A percentile compares a stretch with the other conserved stretches of the same genome.
These are phyloP conservation scores for Daldinia decipiens DNA, from an alignment of 495 filamentous ascomycete species.

Conservation along the genomic window DNA sequence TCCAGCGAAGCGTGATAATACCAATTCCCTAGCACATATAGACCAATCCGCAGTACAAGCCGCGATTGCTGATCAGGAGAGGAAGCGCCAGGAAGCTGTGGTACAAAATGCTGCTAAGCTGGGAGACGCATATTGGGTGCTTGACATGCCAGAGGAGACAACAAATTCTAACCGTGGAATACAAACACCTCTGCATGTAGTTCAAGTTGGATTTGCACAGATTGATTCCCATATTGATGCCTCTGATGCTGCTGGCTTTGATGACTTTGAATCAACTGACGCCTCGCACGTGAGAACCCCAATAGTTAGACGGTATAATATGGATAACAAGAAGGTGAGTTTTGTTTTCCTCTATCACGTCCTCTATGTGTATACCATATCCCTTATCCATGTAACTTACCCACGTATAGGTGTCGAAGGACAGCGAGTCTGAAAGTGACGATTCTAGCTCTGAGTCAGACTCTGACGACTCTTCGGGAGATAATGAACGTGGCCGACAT, in stretches of 20 bases:
- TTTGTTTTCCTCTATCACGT: neutral
- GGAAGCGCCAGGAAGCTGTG: constrained; percentile 75
- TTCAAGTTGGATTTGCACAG: constrained; percentile 61
- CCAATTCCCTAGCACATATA: constrained; percentile 47
- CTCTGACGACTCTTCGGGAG: constrained; percentile 33
- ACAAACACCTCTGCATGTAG: constrained; percentile 53
- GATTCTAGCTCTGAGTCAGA: constrained; percentile 30
- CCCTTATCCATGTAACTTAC: constrained; percentile 13
- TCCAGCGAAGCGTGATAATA: constrained; percentile 26
- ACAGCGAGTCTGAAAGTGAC: constrained; percentile 30
- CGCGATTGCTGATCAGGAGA: constrained; percentile 78
- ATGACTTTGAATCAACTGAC: constrained; percentile 45
- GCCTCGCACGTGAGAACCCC: constrained; percentile 40
- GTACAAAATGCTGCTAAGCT: constrained; percentile 75
- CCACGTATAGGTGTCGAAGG: constrained; percentile 24
- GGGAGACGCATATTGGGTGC: constrained; percentile 89
- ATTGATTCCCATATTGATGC: constrained; percentile 61
- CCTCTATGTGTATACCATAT: neutral
- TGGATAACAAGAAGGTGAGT: constrained; percentile 53
- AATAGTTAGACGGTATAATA: constrained; percentile 54
- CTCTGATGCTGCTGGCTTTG: constrained; percentile 44
- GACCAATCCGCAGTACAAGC: constrained; percentile 68
- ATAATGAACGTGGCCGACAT: constrained; percentile 21
- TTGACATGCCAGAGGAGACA: constrained; percentile 56
- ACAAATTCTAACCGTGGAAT: constrained; percentile 29